Base-by-base conservation (phyloP, 371 early-diverging fungal species). In the Lichtheimia ramosa region DNA sequence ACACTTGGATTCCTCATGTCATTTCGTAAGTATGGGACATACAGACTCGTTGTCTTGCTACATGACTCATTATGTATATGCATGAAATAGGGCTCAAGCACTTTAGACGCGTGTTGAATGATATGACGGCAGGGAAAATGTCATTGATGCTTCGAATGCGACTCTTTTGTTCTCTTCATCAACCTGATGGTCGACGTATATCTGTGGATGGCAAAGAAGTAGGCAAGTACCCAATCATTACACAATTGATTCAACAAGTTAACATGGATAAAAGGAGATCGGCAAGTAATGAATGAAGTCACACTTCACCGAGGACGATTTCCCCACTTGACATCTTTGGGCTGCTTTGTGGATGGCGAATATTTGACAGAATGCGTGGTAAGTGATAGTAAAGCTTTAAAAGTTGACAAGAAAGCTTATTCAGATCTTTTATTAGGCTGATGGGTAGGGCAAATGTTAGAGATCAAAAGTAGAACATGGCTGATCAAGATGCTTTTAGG, bases 1-100 rank as follows among this genome's bases (percentile, higher is more conserved):
- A 92, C 95, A 3, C 74, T 97, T 3, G 96, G 97, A 0, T 97
- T 97, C 59, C 81, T 96, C 14, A 75, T 93, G 71, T 94, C 95
- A 5, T 92, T 87, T 58, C 79, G 89, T 87, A 81, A 59, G 66
- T 66, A 8, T 49, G 14, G 2, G 10, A 15, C 10, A 14, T 21
- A 18, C 34, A 34, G 34, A 34, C 10, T 1, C 34, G 10, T 2
- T 2, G 10, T 34, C 2, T 6, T 34, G 34, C 10, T 34, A 34
- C 34, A 34, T 8, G 34, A 10, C 34, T 34, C 10, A 34, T 34
- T 34, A 34, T 34, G 10, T 8, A 34, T 34, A 10, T 34, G 34
- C 34, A 34, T 34, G 34, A 10, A 8, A 16, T 83, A 84, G 88
- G 86, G 52, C 84, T 92, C 24, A 74, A 75, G 15, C 74, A 88